Conservation (phyloP, 2,329 filamentous ascomycete species). For the Aschersonia sp. region DNA sequence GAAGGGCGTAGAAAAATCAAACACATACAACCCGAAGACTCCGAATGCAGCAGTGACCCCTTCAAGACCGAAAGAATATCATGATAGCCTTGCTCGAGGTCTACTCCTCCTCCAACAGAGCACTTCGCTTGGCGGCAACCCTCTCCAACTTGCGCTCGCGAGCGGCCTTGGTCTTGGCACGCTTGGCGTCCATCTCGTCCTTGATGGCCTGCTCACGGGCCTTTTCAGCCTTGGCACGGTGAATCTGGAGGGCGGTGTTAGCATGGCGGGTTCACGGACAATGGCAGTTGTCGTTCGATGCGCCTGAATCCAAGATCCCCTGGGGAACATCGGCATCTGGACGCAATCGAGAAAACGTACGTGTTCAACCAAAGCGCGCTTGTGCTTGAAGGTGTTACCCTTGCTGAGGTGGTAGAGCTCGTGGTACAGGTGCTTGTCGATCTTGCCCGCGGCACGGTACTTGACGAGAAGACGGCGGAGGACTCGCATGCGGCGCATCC, state of each 20-base stretch:
- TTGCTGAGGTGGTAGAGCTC: conserved; percentile 99
- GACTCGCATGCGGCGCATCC: conserved; percentile 99
- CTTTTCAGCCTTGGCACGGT: conserved; percentile 99
- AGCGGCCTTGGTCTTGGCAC: conserved; percentile 99
- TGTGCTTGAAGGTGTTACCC: conserved; percentile 99
- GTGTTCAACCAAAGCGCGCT: conserved; percentile 98
- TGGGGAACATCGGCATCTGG: neutral
- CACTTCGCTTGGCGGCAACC: conserved; percentile 77
- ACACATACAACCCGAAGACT: conserved; percentile 44
- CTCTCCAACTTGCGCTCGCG: conserved; percentile 97
- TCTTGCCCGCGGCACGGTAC: conserved; percentile 99
- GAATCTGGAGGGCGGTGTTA: conserved; percentile 49
- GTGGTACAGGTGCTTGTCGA: conserved; percentile 99
- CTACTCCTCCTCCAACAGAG: conserved; percentile 59
- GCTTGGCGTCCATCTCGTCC: conserved; percentile 99
- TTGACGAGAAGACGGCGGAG: conserved; percentile 98
- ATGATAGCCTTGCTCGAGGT: conserved; percentile 24
- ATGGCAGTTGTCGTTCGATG: neutral
- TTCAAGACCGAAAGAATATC: conserved; percentile 27
- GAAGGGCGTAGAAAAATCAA: conserved; percentile 22
- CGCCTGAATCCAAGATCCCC: neutral
- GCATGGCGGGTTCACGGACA: neutral
- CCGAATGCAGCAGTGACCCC: conserved; percentile 43
- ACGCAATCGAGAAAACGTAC: conserved; percentile 46
- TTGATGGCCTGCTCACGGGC: conserved; percentile 87